These are phyloP conservation scores for Ogataea chonburiensis DNA, from an alignment of 805 yeast species.

Conservation along the genomic window DNA sequence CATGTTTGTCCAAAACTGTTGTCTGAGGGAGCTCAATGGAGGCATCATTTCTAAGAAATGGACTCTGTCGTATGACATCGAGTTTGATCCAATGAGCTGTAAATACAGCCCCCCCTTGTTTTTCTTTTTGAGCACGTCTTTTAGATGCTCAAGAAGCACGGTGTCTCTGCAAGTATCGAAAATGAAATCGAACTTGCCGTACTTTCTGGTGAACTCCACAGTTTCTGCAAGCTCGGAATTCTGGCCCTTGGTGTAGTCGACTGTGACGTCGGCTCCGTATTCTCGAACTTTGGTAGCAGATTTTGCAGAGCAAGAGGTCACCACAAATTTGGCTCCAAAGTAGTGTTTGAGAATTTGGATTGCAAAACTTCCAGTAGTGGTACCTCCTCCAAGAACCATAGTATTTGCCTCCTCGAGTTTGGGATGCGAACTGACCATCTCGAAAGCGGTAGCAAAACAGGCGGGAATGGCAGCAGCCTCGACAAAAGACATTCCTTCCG, in stretches of 20 bases:
- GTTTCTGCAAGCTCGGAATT: conserved; percentile 37
- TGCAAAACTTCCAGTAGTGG: conserved; percentile 60
- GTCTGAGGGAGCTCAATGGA: conserved; percentile 18
- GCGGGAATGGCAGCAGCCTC: conserved; percentile 69
- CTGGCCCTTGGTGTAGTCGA: conserved; percentile 55
- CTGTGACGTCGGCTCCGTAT: conserved; percentile 54
- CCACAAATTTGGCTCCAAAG: conserved; percentile 48
- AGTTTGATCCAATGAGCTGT: conserved; percentile 57
- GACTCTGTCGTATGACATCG: conserved; percentile 35
- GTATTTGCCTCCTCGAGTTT: conserved; percentile 45
- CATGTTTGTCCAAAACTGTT: conserved; percentile 13
- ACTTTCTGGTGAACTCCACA: conserved; percentile 30
- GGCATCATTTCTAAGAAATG: conserved; percentile 28
- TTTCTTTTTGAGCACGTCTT: conserved; percentile 44
- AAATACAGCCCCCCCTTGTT: conserved; percentile 48
- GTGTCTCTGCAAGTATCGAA: conserved; percentile 65
- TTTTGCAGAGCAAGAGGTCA: conserved; percentile 46
- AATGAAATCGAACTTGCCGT: conserved; percentile 56
- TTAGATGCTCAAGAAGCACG: conserved; percentile 45
- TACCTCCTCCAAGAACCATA: conserved; percentile 71
- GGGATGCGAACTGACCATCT: conserved; percentile 19
- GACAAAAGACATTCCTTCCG: conserved; percentile 44
- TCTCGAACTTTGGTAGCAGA: conserved; percentile 25
- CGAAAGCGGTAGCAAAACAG: conserved; percentile 61
- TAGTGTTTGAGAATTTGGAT: conserved; percentile 55